Conservation (phyloP, 805 yeast species). For the Saturnispora silvae region DNA sequence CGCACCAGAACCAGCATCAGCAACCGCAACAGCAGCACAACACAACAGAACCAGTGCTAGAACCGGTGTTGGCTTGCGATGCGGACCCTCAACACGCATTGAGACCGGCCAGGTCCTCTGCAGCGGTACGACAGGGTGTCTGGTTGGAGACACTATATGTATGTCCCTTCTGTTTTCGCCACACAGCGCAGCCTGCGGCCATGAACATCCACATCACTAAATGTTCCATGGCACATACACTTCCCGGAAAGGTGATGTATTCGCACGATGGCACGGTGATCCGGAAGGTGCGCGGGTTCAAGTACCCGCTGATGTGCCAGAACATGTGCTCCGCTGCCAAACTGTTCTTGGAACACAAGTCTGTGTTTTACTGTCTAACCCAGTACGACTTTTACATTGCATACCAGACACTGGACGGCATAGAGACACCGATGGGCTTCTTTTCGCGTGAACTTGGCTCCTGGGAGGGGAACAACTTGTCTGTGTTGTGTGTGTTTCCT, state of each 20-base stretch:
- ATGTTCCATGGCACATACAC: constrained; percentile 31
- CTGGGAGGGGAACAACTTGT: constrained; percentile 73
- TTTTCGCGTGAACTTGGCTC: constrained; percentile 81
- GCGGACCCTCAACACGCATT: background rate
- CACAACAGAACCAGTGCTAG: too few relatives aligned
- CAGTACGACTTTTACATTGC: constrained; percentile 71
- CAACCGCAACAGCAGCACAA: too few relatives aligned
- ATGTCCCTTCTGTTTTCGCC: constrained; percentile 80
- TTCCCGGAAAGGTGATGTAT: constrained; percentile 65
- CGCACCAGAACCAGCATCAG: constrained; percentile 13
- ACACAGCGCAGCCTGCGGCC: constrained; percentile 38
- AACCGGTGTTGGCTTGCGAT: constrained; percentile 3
- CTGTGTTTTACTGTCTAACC: constrained; percentile 71
- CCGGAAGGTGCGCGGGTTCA: constrained; percentile 55
- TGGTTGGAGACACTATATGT: constrained; percentile 61
- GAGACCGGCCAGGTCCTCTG: constrained; percentile 2
- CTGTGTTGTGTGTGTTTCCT: constrained; percentile 86
- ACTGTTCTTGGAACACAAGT: constrained; percentile 80
- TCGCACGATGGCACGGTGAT: constrained; percentile 43
- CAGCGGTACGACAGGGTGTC: too few relatives aligned
- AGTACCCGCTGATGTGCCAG: constrained; percentile 64
- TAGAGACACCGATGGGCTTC: constrained; percentile 68
- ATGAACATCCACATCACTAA: constrained; percentile 39
- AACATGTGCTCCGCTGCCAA: constrained; percentile 77
- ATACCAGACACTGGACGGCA: constrained; percentile 38